Conservation (phyloP, 495 filamentous ascomycete genomes). For the Venustampulla echinocandica region DNA sequence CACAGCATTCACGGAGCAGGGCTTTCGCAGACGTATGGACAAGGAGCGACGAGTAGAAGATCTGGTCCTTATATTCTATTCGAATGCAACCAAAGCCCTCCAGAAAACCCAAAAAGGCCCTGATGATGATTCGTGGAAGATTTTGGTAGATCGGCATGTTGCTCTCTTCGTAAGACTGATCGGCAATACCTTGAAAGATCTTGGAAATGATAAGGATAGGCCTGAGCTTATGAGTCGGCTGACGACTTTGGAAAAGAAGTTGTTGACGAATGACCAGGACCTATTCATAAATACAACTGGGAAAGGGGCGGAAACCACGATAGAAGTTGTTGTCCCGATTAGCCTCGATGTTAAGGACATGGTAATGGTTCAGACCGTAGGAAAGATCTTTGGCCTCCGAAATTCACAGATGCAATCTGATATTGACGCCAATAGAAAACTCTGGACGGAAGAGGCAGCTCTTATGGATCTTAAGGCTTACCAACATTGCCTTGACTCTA, state of each 20-base stretch:
- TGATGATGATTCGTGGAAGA: slow-evolving; percentile 87
- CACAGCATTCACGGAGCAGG: slow-evolving; percentile 69
- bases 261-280: slow-evolving; percentile 92
- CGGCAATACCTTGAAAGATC: slow-evolving; percentile 64
- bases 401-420: slow-evolving; percentile 72
- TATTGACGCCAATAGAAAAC: slow-evolving; percentile 66
- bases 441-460: slow-evolving; percentile 88
- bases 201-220: slow-evolving; percentile 63
- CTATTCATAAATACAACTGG: slow-evolving; percentile 41
- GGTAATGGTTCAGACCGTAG: slow-evolving; percentile 81
- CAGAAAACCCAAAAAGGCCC: slow-evolving; percentile 68
- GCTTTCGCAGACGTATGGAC: slow-evolving; percentile 80
- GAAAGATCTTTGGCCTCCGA: slow-evolving; percentile 71
- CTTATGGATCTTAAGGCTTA: slow-evolving; percentile 88
- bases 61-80: slow-evolving; percentile 79
- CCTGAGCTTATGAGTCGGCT: slow-evolving; percentile 75
- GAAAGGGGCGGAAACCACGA: slow-evolving; percentile 47
- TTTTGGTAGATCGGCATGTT: slow-evolving; percentile 87
- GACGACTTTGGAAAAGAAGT: slow-evolving; percentile 79
- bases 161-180: slow-evolving; percentile 91
- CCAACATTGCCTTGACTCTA: slow-evolving; percentile 70
- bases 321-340: slow-evolving; percentile 71
- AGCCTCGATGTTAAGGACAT: slow-evolving; percentile 95
- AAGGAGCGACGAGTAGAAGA: slow-evolving; percentile 93
- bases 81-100: slow-evolving; percentile 82